A percentile compares a stretch with the other conserved stretches of the same genome.
These are phyloP conservation scores for Plectosphaerella cucumerina DNA, from an alignment of 2,329 filamentous ascomycete genomes.

Conservation along the genomic window DNA sequence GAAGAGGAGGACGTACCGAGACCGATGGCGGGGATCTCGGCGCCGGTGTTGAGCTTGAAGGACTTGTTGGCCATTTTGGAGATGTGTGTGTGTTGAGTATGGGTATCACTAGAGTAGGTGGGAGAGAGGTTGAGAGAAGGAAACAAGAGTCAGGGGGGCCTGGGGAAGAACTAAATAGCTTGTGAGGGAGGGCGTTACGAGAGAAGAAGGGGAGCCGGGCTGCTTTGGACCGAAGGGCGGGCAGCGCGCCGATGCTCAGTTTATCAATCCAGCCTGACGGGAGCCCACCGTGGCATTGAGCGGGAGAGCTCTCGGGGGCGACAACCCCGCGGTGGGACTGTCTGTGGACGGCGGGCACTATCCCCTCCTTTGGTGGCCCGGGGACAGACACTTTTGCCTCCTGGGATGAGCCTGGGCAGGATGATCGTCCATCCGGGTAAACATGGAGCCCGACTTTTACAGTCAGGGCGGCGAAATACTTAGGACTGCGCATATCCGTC, in stretches of 20 bases:
- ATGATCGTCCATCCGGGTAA: too few species aligned
- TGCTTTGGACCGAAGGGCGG: too few species aligned
- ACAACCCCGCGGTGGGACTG: not conserved
- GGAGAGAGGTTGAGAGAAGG: constrained; percentile 13
- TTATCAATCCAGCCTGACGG: not conserved
- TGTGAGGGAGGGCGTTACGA: not conserved
- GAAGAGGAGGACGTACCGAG: constrained; percentile 43
- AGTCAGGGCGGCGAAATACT: too few species aligned
- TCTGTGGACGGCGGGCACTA: too few species aligned
- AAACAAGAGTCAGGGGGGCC: constrained; percentile 9
- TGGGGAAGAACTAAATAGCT: not conserved
- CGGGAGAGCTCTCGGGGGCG: not conserved
- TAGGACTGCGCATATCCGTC: too few species aligned
- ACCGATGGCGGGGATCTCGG: constrained; percentile 59
- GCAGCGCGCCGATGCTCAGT: not conserved
- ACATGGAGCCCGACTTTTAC: too few species aligned
- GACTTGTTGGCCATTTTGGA: constrained; percentile 47
- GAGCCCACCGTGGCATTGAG: too few species aligned
- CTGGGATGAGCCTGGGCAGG: too few species aligned
- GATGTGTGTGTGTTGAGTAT: constrained; percentile 1
- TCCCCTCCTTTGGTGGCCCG: too few species aligned
- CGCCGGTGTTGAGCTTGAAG: constrained; percentile 62
- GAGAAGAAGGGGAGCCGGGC: too few species aligned
- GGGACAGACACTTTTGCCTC: too few species aligned
- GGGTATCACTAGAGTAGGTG: not conserved